Conservation (phyloP, 306 rosid species). For the Vachellia collinsii region DNA sequence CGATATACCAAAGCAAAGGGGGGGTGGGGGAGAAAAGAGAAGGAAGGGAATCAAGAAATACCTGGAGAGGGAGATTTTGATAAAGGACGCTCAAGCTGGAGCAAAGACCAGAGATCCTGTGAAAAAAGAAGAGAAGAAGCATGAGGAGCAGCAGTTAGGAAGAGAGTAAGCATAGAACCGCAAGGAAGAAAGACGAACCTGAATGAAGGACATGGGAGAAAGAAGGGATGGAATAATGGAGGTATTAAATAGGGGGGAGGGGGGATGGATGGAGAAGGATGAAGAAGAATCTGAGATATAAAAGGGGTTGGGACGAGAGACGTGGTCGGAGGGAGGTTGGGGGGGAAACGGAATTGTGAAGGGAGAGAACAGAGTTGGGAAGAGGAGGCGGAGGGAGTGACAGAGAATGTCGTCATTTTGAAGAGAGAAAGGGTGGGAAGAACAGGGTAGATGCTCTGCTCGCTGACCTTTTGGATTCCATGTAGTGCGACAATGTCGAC, state of each 20-base stretch:
- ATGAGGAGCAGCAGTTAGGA: background rate
- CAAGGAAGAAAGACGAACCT: constrained; percentile 48
- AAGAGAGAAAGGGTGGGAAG: background rate
- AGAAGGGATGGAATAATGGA: background rate
- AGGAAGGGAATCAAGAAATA: constrained; percentile 10
- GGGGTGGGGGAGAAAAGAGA: background rate
- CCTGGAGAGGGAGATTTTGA: constrained; percentile 52
- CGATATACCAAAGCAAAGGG: background rate
- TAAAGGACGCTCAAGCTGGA: constrained; percentile 42
- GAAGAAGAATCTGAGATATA: background rate
- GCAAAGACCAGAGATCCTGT: constrained; percentile 75
- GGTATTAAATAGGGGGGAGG: background rate
- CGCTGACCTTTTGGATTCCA: constrained; percentile 24
- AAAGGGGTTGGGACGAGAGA: background rate
- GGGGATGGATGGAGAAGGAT: background rate
- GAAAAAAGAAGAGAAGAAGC: background rate
- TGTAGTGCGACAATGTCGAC: constrained; percentile 79
- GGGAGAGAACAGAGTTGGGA: background rate
- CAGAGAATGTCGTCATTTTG: constrained; percentile 74
- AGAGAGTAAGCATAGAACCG: background rate
- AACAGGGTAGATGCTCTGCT: background rate
- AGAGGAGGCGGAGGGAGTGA: background rate
- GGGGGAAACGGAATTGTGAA: no score
- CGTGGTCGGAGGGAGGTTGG: background rate
- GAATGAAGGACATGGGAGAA: constrained; percentile 58